Conservation (phyloP, 1,284 basidiomycete genomes). For the Cutaneotrichosporon curvatum region DNA sequence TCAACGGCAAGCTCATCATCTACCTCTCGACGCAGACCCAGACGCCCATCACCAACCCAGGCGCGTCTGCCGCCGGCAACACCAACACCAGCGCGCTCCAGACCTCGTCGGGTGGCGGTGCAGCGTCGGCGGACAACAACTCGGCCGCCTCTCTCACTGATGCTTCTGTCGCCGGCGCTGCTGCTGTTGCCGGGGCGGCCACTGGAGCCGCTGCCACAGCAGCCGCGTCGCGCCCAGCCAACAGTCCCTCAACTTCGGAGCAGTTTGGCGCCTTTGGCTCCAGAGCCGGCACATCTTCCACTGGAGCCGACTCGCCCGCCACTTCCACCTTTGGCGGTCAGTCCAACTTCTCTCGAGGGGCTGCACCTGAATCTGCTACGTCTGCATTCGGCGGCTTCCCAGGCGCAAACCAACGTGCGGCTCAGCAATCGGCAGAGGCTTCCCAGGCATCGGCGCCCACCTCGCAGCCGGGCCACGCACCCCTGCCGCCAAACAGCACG, state of each 20-base stretch:
- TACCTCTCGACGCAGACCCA: constrained; percentile 73
- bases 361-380: too few relatives aligned
- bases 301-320: too few relatives aligned
- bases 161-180: constrained; percentile 26
- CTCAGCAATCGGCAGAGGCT: neutral
- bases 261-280: too few relatives aligned
- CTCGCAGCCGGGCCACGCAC: constrained; percentile 17
- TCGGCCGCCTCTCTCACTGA: constrained; percentile 1
- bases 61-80: constrained; percentile 43
- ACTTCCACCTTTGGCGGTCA: too few relatives aligned
- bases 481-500: neutral
- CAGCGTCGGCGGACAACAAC: constrained; percentile 6
- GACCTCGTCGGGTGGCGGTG: too few relatives aligned
- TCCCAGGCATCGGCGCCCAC: constrained; percentile 16
- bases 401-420: too few relatives aligned
- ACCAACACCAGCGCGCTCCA: constrained; percentile 12
- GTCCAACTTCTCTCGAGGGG: too few relatives aligned
- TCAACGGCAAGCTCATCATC: constrained; percentile 77
- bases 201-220: constrained; percentile 35
- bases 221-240: neutral
- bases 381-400: too few relatives aligned
- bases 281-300: too few relatives aligned
- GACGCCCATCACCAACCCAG: constrained; percentile 67
- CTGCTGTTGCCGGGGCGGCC: constrained; percentile 28
- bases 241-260: neutral